phyloP scores from a whole-genome alignment of 305 asterid species.

The Fraxinus albicans region DNA sequence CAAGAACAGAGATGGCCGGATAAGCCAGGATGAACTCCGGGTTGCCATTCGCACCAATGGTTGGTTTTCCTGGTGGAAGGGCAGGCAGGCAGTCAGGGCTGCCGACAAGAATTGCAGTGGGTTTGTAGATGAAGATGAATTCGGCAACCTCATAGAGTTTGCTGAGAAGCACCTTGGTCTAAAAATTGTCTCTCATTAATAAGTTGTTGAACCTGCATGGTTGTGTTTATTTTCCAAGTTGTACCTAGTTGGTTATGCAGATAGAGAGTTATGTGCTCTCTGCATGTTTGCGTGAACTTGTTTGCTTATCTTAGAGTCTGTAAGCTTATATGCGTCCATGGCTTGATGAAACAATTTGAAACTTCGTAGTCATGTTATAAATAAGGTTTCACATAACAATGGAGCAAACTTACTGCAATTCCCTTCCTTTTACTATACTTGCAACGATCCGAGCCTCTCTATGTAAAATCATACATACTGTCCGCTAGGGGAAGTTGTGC shows the following conservation, averaged over 20 bases:
- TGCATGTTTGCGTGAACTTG: background rate
- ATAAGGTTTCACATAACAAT: background rate
- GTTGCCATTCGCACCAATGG: background rate
- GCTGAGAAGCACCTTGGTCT: background rate
- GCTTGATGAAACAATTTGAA: background rate
- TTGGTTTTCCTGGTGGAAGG: background rate
- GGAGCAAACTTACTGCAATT: background rate
- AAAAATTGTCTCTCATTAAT: background rate
- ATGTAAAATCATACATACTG: background rate
- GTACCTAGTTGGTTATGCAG: background rate
- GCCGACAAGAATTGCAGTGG: background rate
- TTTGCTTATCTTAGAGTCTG: background rate
- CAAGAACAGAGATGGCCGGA: background rate
- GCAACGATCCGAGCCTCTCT: background rate
- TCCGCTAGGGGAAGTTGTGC: background rate
- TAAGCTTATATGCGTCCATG: background rate
- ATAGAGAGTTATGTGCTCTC: background rate
- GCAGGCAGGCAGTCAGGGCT: background rate
- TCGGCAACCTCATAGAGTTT: background rate
- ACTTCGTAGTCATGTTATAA: background rate
- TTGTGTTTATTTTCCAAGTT: background rate
- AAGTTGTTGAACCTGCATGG: background rate
- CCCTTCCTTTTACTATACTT: background rate
- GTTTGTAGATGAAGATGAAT: background rate
- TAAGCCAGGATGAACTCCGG: background rate